A percentile compares a stretch with the other conserved stretches of the same genome.
These are phyloP conservation scores for Multifurca ochricompacta DNA, from an alignment of 768 basidiomycete species.

Conservation along the genomic window DNA sequence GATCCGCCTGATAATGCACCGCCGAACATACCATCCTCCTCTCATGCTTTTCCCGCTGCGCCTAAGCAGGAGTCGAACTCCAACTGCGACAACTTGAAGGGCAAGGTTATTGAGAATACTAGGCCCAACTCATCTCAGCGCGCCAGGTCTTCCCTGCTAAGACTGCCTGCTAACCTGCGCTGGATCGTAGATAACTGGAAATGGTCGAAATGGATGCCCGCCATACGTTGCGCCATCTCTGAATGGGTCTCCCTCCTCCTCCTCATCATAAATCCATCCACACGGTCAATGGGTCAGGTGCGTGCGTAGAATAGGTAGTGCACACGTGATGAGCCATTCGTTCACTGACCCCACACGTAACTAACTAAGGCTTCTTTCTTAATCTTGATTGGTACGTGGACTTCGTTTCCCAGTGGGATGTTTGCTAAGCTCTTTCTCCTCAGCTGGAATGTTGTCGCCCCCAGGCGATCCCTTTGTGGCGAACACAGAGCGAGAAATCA, in stretches of 20 bases:
- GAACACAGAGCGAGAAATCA: conserved; percentile 56
- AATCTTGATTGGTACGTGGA: conserved; percentile 47
- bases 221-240: conserved; percentile 50
- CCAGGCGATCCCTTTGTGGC: conserved; percentile 62
- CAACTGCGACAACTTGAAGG: background rate
- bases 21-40: background rate
- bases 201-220: conserved; percentile 55
- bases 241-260: conserved; percentile 56
- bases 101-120: conserved; percentile 1
- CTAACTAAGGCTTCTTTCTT: conserved; percentile 60
- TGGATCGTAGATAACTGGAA: conserved; percentile 56
- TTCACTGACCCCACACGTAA: no score
- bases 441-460: conserved; percentile 59
- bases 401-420: background rate
- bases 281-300: conserved; percentile 52
- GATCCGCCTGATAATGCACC: conserved; percentile 8
- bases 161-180: conserved; percentile 29
- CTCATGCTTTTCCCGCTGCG: background rate
- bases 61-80: background rate
- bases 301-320: no score
- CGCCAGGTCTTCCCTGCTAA: background rate
- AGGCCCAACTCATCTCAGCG: background rate
- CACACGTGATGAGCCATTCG: no score
- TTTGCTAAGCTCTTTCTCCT: background rate
- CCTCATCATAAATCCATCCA: conserved; percentile 46